Evolutionary conservation across 345 rosid genomes (phyloP).

Genomic region (Populus nigra): DNA sequence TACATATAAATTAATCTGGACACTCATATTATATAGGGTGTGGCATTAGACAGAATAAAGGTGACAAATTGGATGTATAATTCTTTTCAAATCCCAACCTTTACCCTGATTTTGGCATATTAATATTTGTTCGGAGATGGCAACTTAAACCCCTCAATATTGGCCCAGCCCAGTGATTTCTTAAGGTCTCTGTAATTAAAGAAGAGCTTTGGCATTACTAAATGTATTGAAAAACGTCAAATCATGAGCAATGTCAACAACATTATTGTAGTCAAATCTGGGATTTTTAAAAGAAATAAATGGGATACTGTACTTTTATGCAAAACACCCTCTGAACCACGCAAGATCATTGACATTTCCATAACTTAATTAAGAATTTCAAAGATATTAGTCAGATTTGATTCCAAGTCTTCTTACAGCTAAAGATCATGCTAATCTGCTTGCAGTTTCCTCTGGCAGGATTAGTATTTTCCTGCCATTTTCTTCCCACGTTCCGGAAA

Average conservation of each 20-base stretch:
- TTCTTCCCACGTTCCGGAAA: conserved; percentile 5
- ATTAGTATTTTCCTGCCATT: not conserved
- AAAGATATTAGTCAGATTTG: not conserved
- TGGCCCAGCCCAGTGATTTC: not conserved
- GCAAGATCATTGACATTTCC: conserved; percentile 10
- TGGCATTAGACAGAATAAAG: not conserved
- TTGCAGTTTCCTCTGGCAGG: not conserved
- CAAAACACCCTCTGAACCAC: not conserved
- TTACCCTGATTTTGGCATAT: not conserved
- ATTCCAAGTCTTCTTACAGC: not conserved
- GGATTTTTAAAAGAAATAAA: not conserved
- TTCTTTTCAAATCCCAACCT: not conserved
- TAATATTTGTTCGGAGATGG: not conserved
- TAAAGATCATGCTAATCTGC: not conserved
- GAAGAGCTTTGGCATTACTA: not conserved
- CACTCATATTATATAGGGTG: too few species aligned
- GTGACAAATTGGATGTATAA: not conserved
- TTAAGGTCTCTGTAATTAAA: not conserved
- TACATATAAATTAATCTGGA: too few species aligned
- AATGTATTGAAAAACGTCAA: not conserved
- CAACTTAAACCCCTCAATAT: not conserved
- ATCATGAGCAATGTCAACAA: not conserved
- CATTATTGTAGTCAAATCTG: not conserved
- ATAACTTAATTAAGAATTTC: not conserved
- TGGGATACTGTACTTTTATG: not conserved